Evolutionary conservation across 176 grass and related monocot genomes (phyloP), one percentile per base, ranked within the genome.

Genomic region (Avena atlantica): DNA sequence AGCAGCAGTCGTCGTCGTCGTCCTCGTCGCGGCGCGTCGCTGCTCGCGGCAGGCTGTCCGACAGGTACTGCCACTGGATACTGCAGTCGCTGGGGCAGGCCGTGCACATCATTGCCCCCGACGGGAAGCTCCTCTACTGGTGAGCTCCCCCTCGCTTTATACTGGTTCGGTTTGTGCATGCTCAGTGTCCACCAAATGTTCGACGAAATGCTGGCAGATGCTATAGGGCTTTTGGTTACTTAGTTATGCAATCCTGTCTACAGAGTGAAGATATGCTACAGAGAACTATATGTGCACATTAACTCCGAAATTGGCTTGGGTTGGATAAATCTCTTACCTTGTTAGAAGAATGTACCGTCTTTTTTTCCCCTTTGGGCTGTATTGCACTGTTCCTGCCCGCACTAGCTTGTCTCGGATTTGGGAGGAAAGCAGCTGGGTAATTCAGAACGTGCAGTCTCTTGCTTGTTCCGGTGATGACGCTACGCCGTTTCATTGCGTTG

Each of bases 81-180:
- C 76, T 98, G 67, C 90, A 96, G 58, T 93, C 92, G 36, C 88
- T 98, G 87, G 96, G 93, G 5, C 96, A 98, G 83, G 85, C 93
- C 16, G 93, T 98, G 25, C 90, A 98, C 49, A 87, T 98, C 51
- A 79, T 98, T 8, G 80, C 81, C 29, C 92, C 89, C 31, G 80
- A 91, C 1, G 89, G 92, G 9, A 64, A 75, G 82, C 83, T 98
- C 82, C 87, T 98, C 5, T 98, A 94, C 80, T 98, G 97, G 96
- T 95, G 68, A 88, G 88, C 0, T n/a, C 20, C 47, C 61, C 47
- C 55, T 87, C 20, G 44, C 23, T 2, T 2, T 27, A 52, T 51
- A 1, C 9, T 55, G 62, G 8, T 23, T 57, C 58, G 76, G 49
- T 14, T 14, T 48, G 0, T 64, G 19, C 29, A 4, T 76, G 31